Evolutionary conservation across 192 early-diverging fungal genomes (phyloP).

Genomic region (Rhizophagus sp.): DNA sequence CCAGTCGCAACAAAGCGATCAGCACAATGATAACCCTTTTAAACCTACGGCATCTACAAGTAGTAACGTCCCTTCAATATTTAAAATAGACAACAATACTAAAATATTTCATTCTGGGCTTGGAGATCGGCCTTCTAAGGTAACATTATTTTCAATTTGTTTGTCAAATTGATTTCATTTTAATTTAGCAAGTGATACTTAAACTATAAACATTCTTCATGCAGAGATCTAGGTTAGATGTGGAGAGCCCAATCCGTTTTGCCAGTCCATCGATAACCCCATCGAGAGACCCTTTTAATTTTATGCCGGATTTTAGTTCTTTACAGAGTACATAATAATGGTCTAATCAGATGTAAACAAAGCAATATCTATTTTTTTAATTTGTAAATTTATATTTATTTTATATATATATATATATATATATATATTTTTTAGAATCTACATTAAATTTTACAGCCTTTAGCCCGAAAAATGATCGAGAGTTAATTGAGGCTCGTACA

Average conservation of each 20-base stretch:
- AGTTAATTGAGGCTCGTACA: background rate
- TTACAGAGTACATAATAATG: background rate
- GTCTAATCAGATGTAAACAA: too few relatives aligned
- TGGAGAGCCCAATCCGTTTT: background rate
- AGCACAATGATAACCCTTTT: background rate
- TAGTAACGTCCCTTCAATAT: background rate
- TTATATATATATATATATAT: background rate
- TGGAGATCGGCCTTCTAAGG: conserved; percentile 3
- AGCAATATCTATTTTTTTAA: background rate
- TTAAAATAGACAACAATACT: background rate
- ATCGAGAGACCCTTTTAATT: background rate
- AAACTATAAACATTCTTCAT: too few relatives aligned
- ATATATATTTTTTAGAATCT: background rate
- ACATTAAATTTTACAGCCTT: background rate
- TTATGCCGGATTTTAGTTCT: background rate
- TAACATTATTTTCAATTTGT: background rate
- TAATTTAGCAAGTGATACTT: background rate
- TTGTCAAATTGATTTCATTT: background rate
- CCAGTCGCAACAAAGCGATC: background rate
- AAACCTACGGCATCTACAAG: background rate
- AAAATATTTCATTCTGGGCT: background rate
- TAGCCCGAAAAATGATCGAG: background rate
- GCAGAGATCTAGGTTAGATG: background rate
- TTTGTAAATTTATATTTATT: background rate
- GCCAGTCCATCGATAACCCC: background rate